Evolutionary conservation across 352 stramenopile genomes (phyloP), one percentile per base, ranked within the genome.

Genomic region (Globisporangium takayamanum): DNA sequence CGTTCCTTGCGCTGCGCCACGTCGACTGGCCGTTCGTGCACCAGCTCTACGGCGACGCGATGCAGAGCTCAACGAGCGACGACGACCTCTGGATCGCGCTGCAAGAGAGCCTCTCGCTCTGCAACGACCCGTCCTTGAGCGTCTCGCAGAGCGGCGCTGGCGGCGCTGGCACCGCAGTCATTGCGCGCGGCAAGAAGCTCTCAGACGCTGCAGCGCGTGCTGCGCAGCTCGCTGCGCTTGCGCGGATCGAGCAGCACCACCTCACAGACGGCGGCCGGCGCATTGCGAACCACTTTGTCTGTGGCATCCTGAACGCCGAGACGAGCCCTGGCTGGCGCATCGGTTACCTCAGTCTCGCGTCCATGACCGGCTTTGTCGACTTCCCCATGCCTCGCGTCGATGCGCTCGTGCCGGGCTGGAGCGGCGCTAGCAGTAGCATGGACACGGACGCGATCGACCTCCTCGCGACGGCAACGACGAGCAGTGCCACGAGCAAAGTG

Each of bases 301-400:
- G 72, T 56, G 79, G 80, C 44, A 77, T 91, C 39, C 45, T 91
- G 11, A 90, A 91, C 54, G 73, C 80, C 2, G 74, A 84, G 61
- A 90, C 80, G 30, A 84, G 76, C 64, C 78, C 81, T 6, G 81
- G 81, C 5, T 92, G 81, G 78, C 73, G 80, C 41, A 90, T 94
- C 42, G 80, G 81, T 14, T 94, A 94, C 73, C 62, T 94, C 47
- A 72, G 63, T 25, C 64, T 94, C 37, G 74, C 72, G 26, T 76
- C 78, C 15, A 88, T 94, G 78, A 72, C 83, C 10, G 84, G 84
- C 14, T 94, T 94, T 60, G 84, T 94, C 28, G 80, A 94, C 50
- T 88, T 91, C 42, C 73, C 80, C 18, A 55, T 94, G 55, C 79
- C 84, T 3, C 67, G 66, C 48, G 69, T 89, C 20, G 76, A 88